Base-by-base conservation (phyloP, 148 eudicot genomes). In the Diospyros lotus region DNA sequence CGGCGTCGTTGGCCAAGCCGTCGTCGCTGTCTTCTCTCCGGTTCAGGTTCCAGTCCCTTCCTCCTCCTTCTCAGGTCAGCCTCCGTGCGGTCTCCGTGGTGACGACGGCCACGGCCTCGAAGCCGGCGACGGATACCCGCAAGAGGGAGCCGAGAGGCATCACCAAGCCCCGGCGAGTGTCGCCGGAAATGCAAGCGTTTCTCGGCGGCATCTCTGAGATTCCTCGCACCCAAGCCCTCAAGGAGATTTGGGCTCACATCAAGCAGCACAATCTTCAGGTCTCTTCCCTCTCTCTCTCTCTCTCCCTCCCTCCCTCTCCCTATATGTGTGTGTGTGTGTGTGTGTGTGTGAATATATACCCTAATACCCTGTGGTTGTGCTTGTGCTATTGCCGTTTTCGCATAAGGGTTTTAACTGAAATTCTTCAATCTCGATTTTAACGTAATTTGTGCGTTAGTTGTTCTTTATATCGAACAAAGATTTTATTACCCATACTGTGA, bases 231-330 rank as follows among this genome's bases (percentile, higher is more conserved):
- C 86, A 91, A 76, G 95, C 86, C 7, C 84, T 94, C 12, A 91
- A 94, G 82, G 69, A 78, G 56, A 90, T 94, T 66, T 94, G 98
- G 98, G 93, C 87, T n/a, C 80, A 94, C 86, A 94, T 94, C 75
- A 94, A 94, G 50, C 77, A 77, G 55, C 82, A 92, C 42, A 71
- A 89, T 71, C 96, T 94, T 71, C 97, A 94, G 97, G 97, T 94
- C 42, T 5, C 55, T 18, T 43, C 71, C 54, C 40, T 76, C 58
- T 56, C 14, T 38, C 2, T 40, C 68, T 58, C 54, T 80, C 62
- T 15, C 8, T n/a, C 3, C 15, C n/a, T 4, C 9, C 28, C 28
- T 28, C n/a, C n/a, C n/a, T n/a, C n/a, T 14, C 2, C 6, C 15
- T 28, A 62, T 28, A 38, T 38, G 18, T 62, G 18, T 38, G 10